Evolutionary conservation across 106 monocot species (phyloP), one percentile per base, ranked within the genome.

Genomic region (Agapanthus africanus): DNA sequence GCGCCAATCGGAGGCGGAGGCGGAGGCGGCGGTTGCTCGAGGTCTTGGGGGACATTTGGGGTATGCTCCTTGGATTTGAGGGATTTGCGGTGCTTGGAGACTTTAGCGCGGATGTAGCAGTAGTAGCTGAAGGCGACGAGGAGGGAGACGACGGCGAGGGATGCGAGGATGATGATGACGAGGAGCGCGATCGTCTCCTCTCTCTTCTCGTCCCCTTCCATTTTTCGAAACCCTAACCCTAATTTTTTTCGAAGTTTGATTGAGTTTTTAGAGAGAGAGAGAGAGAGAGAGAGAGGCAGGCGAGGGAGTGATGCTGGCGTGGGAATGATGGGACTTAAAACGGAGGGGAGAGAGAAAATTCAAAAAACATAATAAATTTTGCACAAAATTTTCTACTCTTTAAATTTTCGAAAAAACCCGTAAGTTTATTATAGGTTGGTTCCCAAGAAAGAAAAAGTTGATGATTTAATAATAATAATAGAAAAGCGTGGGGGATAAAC

Each of bases 71-170:
- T 64, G 63, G 76, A 67, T 33, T 79, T 50, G 50, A 82, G 71
- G 71, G 71, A 66, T 31, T 84, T 83, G 70, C 82, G 89, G 50
- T 56, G 93, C 66, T 68, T 81, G 77, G 99, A 80, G 77, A 99
- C 80, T 77, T 90, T 93, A 74, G 63, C 41, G 67, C 87, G 82
- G 42, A 99, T 93, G 72, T 93, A 90, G 90, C 99, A 99, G 77
- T 99, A 99, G 83, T 99, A 99, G 71, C 78, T 68, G 68, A 87
- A 87, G 66, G 99, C 99, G 56, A 83, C 63, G 72, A 90, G 42
- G 38, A 99, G 81, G 44, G 99, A 90, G 32, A 44, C 47, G 11
- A 93, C 51, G 22, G 99, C 80, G 38, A 93, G 83, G 51, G 62
- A 79, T 35, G 93, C 92, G 47, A 99, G 75, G 46, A 87, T 78